A percentile compares a stretch with the other conserved stretches of the same genome.
Conservation (phyloP, 192 early-diverging fungal genomes). For the Podila clonocystis region DNA sequence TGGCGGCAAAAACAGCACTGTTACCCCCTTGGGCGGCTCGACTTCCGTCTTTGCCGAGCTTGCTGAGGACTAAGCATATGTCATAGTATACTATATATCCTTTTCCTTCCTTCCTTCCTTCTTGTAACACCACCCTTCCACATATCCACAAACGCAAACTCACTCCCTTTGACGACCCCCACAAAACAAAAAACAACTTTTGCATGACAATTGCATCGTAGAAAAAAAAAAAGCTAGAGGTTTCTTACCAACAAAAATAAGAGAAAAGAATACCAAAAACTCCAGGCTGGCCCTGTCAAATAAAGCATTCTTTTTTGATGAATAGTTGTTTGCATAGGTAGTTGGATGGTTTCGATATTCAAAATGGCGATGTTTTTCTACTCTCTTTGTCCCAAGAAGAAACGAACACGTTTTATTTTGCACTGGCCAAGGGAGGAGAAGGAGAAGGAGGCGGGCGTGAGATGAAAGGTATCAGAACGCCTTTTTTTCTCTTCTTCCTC, state of each 20-base stretch:
- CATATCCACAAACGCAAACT: not conserved
- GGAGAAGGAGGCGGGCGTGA: no score
- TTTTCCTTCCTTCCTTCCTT: not conserved
- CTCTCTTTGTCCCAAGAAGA: no score
- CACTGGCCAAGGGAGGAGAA: no score
- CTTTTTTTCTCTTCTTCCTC: not conserved
- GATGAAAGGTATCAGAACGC: not conserved
- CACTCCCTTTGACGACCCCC: not conserved
- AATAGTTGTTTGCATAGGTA: not conserved
- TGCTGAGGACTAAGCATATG: conserved; percentile 5
- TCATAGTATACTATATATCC: no score
- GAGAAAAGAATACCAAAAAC: not conserved
- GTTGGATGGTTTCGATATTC: not conserved
- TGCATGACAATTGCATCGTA: not conserved
- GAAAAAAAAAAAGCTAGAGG: not conserved
- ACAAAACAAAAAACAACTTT: not conserved
- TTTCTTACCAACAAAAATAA: not conserved
- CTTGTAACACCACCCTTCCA: not conserved
- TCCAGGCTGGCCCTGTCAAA: not conserved
- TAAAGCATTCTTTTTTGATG: not conserved
- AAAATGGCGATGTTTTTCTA: not conserved
- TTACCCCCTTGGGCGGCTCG: not conserved
- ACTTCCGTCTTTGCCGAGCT: conserved; percentile 17
- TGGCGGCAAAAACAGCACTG: not conserved
- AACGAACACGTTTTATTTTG: no score